Percentiles rank a stretch among this genome's conserved stretches.
Evolutionary conservation across 169 alveolate genomes (phyloP).

Genomic region (Babesia caballi): DNA sequence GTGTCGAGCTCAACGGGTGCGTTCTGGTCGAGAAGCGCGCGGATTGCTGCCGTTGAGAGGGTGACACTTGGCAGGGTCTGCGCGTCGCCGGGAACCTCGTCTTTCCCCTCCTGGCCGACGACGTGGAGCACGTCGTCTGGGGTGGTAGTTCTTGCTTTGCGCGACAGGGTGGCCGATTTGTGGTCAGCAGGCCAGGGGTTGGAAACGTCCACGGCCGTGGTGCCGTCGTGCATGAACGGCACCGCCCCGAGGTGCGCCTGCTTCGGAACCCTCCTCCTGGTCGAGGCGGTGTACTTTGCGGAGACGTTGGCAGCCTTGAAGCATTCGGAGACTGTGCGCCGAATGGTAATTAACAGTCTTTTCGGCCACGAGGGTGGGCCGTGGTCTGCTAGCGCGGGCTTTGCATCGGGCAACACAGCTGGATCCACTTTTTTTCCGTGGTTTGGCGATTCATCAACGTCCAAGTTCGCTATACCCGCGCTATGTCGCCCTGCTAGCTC

Average conservation of each 20-base stretch:
- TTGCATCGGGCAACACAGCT: neutral
- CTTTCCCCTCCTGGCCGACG: neutral
- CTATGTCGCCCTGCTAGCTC: neutral
- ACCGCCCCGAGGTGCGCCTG: conserved; percentile 8
- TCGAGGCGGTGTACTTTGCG: neutral
- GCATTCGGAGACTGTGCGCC: conserved; percentile 21
- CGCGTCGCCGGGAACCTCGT: neutral
- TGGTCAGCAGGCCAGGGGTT: neutral
- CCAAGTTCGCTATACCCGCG: neutral
- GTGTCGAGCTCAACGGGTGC: conserved; percentile 62
- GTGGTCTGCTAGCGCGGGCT: neutral
- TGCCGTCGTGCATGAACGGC: conserved; percentile 6
- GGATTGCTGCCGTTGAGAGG: conserved; percentile 8
- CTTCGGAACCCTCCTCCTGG: neutral
- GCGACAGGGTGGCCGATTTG: neutral
- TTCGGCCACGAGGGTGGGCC: conserved; percentile 6
- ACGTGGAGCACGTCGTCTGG: neutral
- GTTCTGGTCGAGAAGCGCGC: conserved; percentile 14
- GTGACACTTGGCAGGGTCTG: conserved; percentile 32
- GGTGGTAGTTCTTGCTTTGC: neutral
- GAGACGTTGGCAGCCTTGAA: conserved; percentile 38
- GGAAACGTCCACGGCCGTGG: neutral
- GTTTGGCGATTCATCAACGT: neutral
- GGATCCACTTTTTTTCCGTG: neutral
- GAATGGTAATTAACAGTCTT: conserved; percentile 36